phyloP scores from a whole-genome alignment of 2,329 filamentous ascomycete genomes.

The Exophiala phaeomuriformis region DNA sequence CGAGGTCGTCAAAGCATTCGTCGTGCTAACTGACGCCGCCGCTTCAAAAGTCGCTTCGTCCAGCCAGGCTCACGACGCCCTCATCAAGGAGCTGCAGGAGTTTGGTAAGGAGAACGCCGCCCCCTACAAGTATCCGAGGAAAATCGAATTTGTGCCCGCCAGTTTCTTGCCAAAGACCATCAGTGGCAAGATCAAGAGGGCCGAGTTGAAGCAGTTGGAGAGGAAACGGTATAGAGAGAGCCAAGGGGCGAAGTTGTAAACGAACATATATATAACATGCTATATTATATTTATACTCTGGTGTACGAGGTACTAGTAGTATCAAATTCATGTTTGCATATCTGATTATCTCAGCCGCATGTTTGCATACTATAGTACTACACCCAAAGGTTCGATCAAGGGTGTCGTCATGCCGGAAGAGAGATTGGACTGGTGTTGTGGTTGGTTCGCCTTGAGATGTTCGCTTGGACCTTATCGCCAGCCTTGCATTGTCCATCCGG shows the following conservation, averaged over 20 bases:
- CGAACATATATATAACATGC: too few relatives aligned
- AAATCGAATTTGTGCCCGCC: conserved; percentile 36
- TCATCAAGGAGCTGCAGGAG: conserved; percentile 35
- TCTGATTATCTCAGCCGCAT: too few relatives aligned
- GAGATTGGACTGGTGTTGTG: too few relatives aligned
- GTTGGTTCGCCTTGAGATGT: too few relatives aligned
- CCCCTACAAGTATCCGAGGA: conserved; percentile 39
- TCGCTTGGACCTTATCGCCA: too few relatives aligned
- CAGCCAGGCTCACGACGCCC: conserved; percentile 1
- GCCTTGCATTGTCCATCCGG: too few relatives aligned
- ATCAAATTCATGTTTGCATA: too few relatives aligned
- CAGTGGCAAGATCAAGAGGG: conserved; percentile 34
- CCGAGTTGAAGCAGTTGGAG: conserved; percentile 35
- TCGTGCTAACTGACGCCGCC: conserved; percentile 30
- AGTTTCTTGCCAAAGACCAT: conserved; percentile 37
- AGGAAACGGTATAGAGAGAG: conserved; percentile 26
- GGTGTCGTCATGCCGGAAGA: too few relatives aligned
- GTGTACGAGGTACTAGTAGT: too few relatives aligned
- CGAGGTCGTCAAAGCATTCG: conserved; percentile 39
- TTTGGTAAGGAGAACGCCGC: conserved; percentile 38
- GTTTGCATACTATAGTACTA: too few relatives aligned
- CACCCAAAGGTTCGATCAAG: too few relatives aligned
- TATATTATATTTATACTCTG: too few relatives aligned
- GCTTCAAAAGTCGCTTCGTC: conserved; percentile 1
- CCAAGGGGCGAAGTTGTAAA: conserved; percentile 16